Conservation (phyloP, 345 rosid species). For the Camelina laxa region DNA sequence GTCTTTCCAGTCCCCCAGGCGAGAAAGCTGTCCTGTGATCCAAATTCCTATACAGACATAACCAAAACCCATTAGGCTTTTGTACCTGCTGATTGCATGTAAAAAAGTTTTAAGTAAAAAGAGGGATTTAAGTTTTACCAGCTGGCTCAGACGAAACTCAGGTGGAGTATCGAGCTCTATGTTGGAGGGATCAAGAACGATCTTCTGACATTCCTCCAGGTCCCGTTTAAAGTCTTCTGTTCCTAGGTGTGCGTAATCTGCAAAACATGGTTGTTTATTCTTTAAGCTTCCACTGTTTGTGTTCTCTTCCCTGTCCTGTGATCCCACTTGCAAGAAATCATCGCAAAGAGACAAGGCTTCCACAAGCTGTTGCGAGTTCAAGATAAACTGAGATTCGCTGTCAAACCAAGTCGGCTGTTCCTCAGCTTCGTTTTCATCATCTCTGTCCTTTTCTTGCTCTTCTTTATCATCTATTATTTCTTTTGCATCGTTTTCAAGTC, state of each 20-base stretch:
- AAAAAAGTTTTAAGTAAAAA: background rate
- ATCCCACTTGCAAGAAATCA: conserved; percentile 78
- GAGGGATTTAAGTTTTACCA: conserved; percentile 48
- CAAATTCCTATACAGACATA: conserved; percentile 66
- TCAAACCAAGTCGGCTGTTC: conserved; percentile 84
- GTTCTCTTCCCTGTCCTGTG: conserved; percentile 65
- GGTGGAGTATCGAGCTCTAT: conserved; percentile 93
- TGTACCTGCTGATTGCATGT: background rate
- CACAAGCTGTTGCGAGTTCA: conserved; percentile 90
- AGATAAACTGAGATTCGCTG: conserved; percentile 67
- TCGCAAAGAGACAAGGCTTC: conserved; percentile 88
- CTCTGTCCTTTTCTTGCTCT: conserved; percentile 6
- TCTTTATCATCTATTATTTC: conserved; percentile 42
- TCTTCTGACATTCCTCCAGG: conserved; percentile 83
- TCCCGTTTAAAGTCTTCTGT: conserved; percentile 80
- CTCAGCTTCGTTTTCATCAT: conserved; percentile 49
- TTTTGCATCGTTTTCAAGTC: conserved; percentile 35
- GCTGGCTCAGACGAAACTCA: conserved; percentile 91
- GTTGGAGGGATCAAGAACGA: conserved; percentile 72
- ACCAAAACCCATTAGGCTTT: background rate
- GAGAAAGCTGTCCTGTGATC: conserved; percentile 87
- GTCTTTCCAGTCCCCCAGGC: conserved; percentile 77
- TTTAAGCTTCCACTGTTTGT: conserved; percentile 43
- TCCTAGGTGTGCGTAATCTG: conserved; percentile 78
- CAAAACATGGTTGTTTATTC: conserved; percentile 59